A percentile compares a stretch with the other conserved stretches of the same genome.
Conservation (phyloP, 2,329 filamentous ascomycete genomes). For the Phialophora expanda region DNA sequence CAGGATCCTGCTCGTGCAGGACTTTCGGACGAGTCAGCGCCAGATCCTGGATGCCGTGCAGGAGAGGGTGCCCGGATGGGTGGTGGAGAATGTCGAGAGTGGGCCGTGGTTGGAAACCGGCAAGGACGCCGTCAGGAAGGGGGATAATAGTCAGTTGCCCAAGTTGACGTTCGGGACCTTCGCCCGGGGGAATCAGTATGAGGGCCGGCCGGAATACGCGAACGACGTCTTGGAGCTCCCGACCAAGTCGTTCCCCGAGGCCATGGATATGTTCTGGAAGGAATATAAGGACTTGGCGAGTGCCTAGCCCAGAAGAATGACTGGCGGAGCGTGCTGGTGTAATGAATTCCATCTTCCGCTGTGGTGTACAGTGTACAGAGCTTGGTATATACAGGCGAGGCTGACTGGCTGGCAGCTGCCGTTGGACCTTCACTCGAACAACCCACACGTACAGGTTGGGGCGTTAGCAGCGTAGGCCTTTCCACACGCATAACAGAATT, state of each 20-base stretch:
- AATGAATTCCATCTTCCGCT: neutral
- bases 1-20: constrained; percentile 54
- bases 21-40: constrained; percentile 54
- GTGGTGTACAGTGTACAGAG: neutral
- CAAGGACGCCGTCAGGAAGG: constrained; percentile 21
- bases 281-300: constrained; percentile 6
- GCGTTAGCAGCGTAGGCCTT: neutral
- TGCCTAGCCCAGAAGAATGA: neutral
- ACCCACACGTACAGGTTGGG: neutral
- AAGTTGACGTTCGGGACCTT: constrained; percentile 32
- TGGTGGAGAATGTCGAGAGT: constrained; percentile 25
- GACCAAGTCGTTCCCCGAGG: constrained; percentile 28
- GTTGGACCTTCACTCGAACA: neutral
- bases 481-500: constrained; percentile 32
- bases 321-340: neutral
- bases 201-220: constrained; percentile 23
- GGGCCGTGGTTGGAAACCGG: constrained; percentile 26
- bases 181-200: constrained; percentile 25
- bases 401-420: neutral
- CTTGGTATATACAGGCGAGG: neutral
- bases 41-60: constrained; percentile 43
- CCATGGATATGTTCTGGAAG: constrained; percentile 17
- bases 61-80: constrained; percentile 29
- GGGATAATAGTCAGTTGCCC: constrained; percentile 29
- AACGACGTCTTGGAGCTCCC: constrained; percentile 29